Evolutionary conservation across 257 asterid genomes (phyloP).

Genomic region (Solanum medicagineum): DNA sequence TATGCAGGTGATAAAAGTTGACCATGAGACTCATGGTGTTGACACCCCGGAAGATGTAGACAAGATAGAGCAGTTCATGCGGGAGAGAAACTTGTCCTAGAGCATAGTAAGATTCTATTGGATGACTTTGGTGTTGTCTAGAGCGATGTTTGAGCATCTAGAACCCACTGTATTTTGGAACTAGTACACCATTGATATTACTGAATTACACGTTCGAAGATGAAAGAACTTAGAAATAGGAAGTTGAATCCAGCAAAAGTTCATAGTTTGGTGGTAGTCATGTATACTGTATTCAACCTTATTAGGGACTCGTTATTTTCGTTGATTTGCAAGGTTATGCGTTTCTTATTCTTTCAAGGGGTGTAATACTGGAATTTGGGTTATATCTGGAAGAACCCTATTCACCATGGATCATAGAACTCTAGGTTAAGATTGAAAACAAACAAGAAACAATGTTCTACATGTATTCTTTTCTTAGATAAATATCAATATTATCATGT

Average conservation of each 20-base stretch:
- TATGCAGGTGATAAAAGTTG: conserved; percentile 61
- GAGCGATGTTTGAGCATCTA: neutral
- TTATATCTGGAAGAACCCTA: neutral
- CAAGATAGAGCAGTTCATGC: conserved; percentile 48
- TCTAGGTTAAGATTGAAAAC: neutral
- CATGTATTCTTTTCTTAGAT: neutral
- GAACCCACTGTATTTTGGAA: neutral
- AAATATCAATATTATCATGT: neutral
- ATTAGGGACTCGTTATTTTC: neutral
- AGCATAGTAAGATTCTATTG: neutral
- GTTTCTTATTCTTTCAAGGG: neutral
- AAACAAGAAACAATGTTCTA: neutral
- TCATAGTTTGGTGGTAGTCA: neutral
- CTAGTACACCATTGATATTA: neutral
- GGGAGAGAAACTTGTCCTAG: conserved; percentile 43
- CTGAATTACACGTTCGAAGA: neutral
- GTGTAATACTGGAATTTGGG: neutral
- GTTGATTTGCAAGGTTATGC: neutral
- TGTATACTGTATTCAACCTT: neutral
- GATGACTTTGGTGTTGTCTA: neutral
- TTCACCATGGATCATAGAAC: no score
- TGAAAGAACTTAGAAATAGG: neutral
- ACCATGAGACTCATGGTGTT: conserved; percentile 63
- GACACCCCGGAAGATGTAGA: conserved; percentile 60
- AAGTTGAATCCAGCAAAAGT: neutral